A percentile compares a stretch with the other conserved stretches of the same genome.
phyloP scores from a whole-genome alignment of 2,329 filamentous ascomycete species.

The Hypoxylon sp. region DNA sequence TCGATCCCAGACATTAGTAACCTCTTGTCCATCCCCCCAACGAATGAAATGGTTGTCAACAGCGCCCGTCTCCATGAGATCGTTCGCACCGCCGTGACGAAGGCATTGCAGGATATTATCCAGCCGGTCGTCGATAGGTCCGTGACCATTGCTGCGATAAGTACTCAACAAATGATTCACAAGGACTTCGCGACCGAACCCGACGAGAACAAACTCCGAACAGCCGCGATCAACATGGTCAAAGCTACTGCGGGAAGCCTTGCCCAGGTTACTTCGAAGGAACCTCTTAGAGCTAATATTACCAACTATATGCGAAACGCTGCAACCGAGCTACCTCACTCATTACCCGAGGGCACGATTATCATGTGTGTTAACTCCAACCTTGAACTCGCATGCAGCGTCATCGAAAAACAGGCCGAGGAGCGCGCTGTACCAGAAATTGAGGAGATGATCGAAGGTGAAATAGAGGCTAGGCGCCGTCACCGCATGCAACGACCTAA shows the following conservation, averaged over 20 bases:
- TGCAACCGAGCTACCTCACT: constrained; percentile 79
- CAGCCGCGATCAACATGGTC: constrained; percentile 92
- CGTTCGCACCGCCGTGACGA: constrained; percentile 86
- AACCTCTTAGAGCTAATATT: constrained; percentile 95
- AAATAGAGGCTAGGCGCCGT: constrained; percentile 82
- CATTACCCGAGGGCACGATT: constrained; percentile 92
- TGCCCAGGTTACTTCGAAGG: constrained; percentile 97
- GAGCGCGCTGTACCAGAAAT: constrained; percentile 94
- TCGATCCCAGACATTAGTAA: constrained; percentile 87
- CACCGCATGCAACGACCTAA: constrained; percentile 82
- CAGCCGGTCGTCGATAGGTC: constrained; percentile 97
- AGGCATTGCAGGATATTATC: constrained; percentile 95
- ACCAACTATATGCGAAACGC: constrained; percentile 91
- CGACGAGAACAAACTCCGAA: constrained; percentile 88
- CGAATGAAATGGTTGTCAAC: constrained; percentile 83
- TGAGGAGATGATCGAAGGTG: constrained; percentile 88
- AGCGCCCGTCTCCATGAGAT: constrained; percentile 79
- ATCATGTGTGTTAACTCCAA: constrained; percentile 99
- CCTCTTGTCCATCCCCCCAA: constrained; percentile 84
- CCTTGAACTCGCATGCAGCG: constrained; percentile 89
- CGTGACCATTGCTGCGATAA: constrained; percentile 97
- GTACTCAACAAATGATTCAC: constrained; percentile 92
- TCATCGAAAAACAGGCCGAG: constrained; percentile 96
- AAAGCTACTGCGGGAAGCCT: constrained; percentile 94
- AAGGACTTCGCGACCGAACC: constrained; percentile 97